Percentiles rank a stretch among this genome's conserved stretches.
These are phyloP conservation scores for Leishmania guyanensis DNA, from an alignment of 208 protist genomes.

Conservation along the genomic window DNA sequence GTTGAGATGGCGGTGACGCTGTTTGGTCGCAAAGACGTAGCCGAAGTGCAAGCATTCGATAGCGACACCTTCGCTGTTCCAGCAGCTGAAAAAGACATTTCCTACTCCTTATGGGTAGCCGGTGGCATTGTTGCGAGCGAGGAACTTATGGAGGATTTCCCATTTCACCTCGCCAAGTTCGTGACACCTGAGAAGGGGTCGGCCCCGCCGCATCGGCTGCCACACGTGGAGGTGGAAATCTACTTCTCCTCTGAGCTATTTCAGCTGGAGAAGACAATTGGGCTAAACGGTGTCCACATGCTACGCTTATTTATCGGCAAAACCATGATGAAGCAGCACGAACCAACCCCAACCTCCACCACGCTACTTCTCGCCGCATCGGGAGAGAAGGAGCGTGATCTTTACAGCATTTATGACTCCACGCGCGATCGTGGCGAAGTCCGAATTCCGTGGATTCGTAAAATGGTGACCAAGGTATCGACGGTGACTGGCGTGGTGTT, in stretches of 20 bases:
- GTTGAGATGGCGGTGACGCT: conserved; percentile 63
- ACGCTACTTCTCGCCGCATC: conserved; percentile 68
- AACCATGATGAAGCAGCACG: conserved; percentile 78
- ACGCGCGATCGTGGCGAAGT: conserved; percentile 23
- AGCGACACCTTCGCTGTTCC: conserved; percentile 58
- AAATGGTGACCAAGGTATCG: conserved; percentile 49
- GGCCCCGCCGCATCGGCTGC: conserved; percentile 32
- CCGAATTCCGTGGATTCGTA: conserved; percentile 64
- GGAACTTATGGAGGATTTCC: conserved; percentile 66
- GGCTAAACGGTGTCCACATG: conserved; percentile 53
- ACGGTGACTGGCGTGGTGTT: conserved; percentile 54
- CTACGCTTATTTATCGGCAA: conserved; percentile 79
- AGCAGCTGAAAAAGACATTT: conserved; percentile 67
- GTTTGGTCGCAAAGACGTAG: conserved; percentile 59
- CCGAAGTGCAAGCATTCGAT: conserved; percentile 63
- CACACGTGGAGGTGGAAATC: conserved; percentile 70
- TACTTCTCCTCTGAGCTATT: conserved; percentile 89
- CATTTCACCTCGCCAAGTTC: conserved; percentile 84
- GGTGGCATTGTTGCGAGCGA: conserved; percentile 70
- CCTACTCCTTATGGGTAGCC: conserved; percentile 83
- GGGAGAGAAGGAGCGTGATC: conserved; percentile 27
- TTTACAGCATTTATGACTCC: conserved; percentile 37
- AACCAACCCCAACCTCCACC: conserved; percentile 61
- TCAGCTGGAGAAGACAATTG: conserved; percentile 59
- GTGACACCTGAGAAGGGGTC: conserved; percentile 19